phyloP scores from a whole-genome alignment of 305 asterid genomes.

The Solanum hybrid region DNA sequence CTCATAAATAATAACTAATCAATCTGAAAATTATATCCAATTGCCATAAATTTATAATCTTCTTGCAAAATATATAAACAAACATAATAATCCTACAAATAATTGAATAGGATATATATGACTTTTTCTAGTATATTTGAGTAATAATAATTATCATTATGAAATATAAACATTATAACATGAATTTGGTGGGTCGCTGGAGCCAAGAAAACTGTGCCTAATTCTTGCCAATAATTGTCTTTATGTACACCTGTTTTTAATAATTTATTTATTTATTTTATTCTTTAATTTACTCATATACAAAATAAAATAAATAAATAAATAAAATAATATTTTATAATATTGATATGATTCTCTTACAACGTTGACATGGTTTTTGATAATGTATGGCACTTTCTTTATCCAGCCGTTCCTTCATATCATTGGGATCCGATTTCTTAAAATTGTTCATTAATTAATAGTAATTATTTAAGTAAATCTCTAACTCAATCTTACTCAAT shows the following conservation, averaged over 20 bases:
- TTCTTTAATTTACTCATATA: background rate
- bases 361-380: background rate
- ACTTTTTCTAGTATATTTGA: background rate
- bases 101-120: background rate
- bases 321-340: background rate
- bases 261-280: too few species aligned
- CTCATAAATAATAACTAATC: background rate
- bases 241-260: background rate
- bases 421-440: slow-evolving; percentile 1
- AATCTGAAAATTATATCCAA: background rate
- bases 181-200: background rate
- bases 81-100: background rate
- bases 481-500: background rate
- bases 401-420: background rate
- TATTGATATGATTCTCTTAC: background rate
- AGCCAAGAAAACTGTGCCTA: background rate
- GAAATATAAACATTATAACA: background rate
- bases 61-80: background rate
- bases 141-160: background rate
- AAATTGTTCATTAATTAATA: background rate
- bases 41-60: background rate
- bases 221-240: background rate
- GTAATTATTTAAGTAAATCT: background rate
- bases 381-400: background rate
- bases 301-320: too few species aligned